phyloP scores from a whole-genome alignment of 345 rosid species.

The Hevea brasiliensis region DNA sequence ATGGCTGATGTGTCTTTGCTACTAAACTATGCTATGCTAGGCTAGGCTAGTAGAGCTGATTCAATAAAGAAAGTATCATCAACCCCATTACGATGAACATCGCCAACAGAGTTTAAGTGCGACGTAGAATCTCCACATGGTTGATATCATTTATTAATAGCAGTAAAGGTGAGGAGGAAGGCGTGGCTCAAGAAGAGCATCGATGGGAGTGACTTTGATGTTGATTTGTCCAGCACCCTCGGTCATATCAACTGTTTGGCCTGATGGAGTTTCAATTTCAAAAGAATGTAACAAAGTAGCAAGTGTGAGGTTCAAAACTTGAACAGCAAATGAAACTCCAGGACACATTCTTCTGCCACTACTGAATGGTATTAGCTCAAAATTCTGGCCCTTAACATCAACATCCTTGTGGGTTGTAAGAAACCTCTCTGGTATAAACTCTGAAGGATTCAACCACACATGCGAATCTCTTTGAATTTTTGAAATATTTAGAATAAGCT shows the following conservation, averaged over 20 bases:
- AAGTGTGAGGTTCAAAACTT: neutral
- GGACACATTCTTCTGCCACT: constrained; percentile 16
- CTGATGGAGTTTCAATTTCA: neutral
- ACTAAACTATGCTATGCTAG: too few relatives aligned
- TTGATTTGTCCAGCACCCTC: constrained; percentile 18
- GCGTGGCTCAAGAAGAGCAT: constrained; percentile 12
- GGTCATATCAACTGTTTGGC: constrained; percentile 15
- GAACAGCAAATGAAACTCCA: neutral
- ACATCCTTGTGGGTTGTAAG: constrained; percentile 11
- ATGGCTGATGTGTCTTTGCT: too few relatives aligned
- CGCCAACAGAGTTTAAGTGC: too few relatives aligned
- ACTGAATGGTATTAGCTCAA: constrained; percentile 3
- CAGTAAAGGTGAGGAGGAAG: constrained; percentile 3
- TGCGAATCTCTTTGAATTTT: constrained; percentile 17
- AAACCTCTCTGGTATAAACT: constrained; percentile 24
- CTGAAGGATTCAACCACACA: constrained; percentile 13
- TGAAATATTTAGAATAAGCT: constrained; percentile 3
- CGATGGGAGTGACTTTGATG: constrained; percentile 22
- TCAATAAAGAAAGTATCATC: too few relatives aligned
- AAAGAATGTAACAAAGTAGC: constrained; percentile 10
- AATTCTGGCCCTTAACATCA: constrained; percentile 10
- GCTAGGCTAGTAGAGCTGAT: too few relatives aligned
- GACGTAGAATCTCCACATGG: too few relatives aligned
- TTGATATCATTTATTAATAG: too few relatives aligned
- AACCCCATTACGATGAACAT: too few relatives aligned